Evolutionary conservation across 768 basidiomycete species (phyloP), one percentile per base, ranked within the genome.

Genomic region (Mycena filopes): DNA sequence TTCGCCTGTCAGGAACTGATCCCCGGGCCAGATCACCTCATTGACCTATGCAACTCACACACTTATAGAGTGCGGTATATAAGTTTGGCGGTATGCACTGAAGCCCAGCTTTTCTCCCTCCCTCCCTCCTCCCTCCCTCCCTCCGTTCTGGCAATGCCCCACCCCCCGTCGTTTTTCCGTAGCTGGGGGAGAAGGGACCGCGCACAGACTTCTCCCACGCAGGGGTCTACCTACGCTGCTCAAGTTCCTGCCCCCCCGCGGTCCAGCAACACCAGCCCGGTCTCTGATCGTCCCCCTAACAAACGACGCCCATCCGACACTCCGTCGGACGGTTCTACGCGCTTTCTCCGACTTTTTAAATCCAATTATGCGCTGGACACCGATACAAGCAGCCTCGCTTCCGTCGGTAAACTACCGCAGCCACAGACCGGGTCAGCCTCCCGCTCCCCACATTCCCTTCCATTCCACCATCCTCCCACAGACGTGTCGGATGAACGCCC

Each of bases 121-220:
- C 40, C n/a, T 47, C 28, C n/a, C 55, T 45, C 55, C 65, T 28
- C 36, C 56, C 49, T 40, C 56, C 53, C 42, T 29, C 26, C 63
- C 31, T 49, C 58, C 59, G 29, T 47, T 53, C 47, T 55, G 41
- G 55, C 48, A 62, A 83, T 83, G 82, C 82, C 25, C 31, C 63
- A 83, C 70, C 70, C 78, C 16, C 65, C 80, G 18, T 73, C 77
- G 7, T 79, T 83, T 68, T 71, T 83, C 55, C 79, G 79, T 51
- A 78, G 76, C 15, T 82, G 80, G 80, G 77, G 71, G 68, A 82
- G 75, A 70, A 79, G 75, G 71, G 77, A 76, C 40, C 68, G 33
- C 12, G 33, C 53, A 25, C 56, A 61, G 49, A 57, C 62, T 47
- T 49, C 60, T 50, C 46, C 56, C 21, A 25, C 55, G 49, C 54